Evolutionary conservation across 257 asterid genomes (phyloP), one percentile per base, ranked within the genome.

Genomic region (Vinca minor): DNA sequence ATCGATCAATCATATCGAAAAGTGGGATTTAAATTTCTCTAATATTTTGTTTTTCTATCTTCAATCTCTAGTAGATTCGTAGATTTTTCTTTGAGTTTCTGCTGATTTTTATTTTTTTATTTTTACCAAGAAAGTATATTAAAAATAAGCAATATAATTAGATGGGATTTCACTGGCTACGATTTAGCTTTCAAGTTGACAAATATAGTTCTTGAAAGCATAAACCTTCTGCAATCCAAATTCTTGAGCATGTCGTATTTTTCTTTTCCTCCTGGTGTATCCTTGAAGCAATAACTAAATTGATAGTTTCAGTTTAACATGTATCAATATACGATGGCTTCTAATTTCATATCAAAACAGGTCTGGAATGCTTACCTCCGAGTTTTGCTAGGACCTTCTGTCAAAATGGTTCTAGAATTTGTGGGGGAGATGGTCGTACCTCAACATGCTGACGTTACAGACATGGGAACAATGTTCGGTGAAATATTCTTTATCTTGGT

Each of bases 351-450:
- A 20, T 10, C 8, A 15, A 28, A 35, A 75, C 76, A 79, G 84
- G 77, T 70, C 50, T 46, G 77, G 44, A 67, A 76, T 76, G 84
- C 71, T 47, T 79, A 69, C 65, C 77, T 79, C 62, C 77, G 68
- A 53, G 68, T 67, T 63, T 67, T 76, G 68, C 69, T 52, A 21
- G 79, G 81, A 55, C 45, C 72, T 29, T 32, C 77, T 46, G 71
- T 69, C 8, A 67, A 67, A 59, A 73, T 79, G 77, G 39, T 61
- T 28, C 63, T 73, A 31, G 79, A 76, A 47, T 79, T 65, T 45
- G 61, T 73, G 10, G 76, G 76, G 48, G 81, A 67, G 74, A 79
- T 76, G 81, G 79, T 78, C 44, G 59, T 1, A 32, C 68, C 81
- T 38, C 6, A 1, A 8, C 15, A 9, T 62, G 7, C 3, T 13